A percentile compares a stretch with the other conserved stretches of the same genome.
Conservation (phyloP, 1,284 basidiomycete genomes). For the Puccinia horiana region DNA sequence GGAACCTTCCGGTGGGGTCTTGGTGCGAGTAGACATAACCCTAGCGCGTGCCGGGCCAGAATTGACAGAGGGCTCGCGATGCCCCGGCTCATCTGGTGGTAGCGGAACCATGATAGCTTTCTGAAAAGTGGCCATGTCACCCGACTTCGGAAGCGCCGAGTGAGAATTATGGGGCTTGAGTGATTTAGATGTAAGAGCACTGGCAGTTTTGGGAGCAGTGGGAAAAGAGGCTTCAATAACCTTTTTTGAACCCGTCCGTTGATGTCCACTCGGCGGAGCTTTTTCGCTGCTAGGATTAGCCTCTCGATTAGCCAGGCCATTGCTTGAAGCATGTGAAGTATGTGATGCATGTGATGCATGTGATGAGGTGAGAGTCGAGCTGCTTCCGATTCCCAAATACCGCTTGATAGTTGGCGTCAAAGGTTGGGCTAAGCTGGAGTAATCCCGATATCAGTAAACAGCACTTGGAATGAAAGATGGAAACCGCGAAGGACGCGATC, state of each 20-base stretch:
- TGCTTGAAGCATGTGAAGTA: conserved; percentile 3
- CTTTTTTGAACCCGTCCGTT: conserved; percentile 15
- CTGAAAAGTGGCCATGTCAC: conserved; percentile 28
- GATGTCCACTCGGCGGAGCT: conserved; percentile 9
- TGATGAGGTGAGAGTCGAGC: conserved; percentile 26
- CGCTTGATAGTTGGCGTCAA: conserved; percentile 74
- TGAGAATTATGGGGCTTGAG: conserved; percentile 15
- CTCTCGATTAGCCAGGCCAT: not conserved
- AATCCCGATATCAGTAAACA: conserved; percentile 32
- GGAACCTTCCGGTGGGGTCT: conserved; percentile 29
- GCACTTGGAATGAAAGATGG: not conserved
- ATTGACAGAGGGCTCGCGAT: conserved; percentile 1
- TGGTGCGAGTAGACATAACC: conserved; percentile 23
- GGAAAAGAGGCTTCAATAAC: not conserved
- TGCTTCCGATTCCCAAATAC: conserved; percentile 63
- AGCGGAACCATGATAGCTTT: conserved; percentile 41
- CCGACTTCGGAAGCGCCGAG: not conserved
- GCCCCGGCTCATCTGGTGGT: conserved; percentile 28
- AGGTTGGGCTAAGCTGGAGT: conserved; percentile 69
- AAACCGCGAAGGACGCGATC: not conserved
- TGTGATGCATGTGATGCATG: conserved; percentile 17
- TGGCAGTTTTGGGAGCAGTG: not conserved
- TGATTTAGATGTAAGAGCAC: conserved; percentile 13
- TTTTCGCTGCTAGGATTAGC: not conserved
- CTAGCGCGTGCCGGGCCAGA: conserved; percentile 12